Percentiles rank a stretch among this genome's conserved stretches.
Evolutionary conservation across 257 asterid genomes (phyloP).

Genomic region (Paulownia fortunei): DNA sequence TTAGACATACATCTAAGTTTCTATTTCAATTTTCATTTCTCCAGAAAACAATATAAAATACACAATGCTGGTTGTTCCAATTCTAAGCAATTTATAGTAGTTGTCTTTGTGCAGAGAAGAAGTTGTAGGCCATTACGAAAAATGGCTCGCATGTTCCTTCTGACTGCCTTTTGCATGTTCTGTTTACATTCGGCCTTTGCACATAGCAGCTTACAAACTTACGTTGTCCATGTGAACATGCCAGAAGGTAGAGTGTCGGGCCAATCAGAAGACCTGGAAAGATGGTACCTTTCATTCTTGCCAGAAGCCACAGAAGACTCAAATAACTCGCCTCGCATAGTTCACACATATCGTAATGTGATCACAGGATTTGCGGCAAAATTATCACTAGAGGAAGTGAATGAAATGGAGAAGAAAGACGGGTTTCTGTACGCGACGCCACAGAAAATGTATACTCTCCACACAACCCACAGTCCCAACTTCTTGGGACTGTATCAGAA

Average conservation of each 20-base stretch:
- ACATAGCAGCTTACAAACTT: conserved; percentile 10
- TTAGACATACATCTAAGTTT: no score
- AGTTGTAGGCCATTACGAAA: no score
- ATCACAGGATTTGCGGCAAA: conserved; percentile 32
- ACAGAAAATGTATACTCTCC: conserved; percentile 19
- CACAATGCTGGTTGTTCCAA: no score
- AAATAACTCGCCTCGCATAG: conserved; percentile 17
- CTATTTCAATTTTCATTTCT: no score
- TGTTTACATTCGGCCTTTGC: conserved; percentile 14
- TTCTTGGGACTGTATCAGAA: conserved; percentile 34
- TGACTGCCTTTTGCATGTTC: conserved; percentile 1
- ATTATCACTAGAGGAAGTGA: conserved; percentile 27
- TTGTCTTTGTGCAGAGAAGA: no score
- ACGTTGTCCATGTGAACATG: conserved; percentile 29
- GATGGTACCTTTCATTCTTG: not conserved
- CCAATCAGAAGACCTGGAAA: not conserved
- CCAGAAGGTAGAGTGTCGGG: not conserved
- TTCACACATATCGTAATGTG: conserved; percentile 34
- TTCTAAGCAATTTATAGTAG: no score
- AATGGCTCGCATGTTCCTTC: not conserved
- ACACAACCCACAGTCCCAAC: conserved; percentile 33
- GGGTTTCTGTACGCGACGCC: conserved; percentile 16
- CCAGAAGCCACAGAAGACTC: not conserved
- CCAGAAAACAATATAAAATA: no score
- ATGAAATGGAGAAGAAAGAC: conserved; percentile 32